Evolutionary conservation across 352 stramenopile species (phyloP).

Genomic region (Bremia lactucae): DNA sequence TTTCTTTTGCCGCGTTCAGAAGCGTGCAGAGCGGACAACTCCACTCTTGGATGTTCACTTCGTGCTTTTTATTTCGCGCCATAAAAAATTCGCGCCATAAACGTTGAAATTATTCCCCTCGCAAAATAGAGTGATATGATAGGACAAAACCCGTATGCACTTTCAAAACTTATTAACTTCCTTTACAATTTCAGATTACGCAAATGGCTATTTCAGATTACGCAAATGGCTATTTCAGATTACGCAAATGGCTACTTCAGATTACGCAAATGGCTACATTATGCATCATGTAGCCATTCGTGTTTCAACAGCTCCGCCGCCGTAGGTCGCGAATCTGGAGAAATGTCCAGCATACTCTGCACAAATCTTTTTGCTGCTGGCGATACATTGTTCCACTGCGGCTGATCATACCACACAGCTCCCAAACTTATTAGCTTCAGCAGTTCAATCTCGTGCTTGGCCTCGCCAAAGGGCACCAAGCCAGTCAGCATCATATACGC

Average conservation of each 20-base stretch:
- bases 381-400: slow-evolving; percentile 78
- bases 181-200: too few species aligned
- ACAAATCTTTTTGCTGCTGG: slow-evolving; percentile 81
- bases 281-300: slow-evolving; percentile 34
- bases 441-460: slow-evolving; percentile 36
- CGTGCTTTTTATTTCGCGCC: slow-evolving; percentile 15
- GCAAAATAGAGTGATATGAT: slow-evolving; percentile 5
- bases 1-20: slow-evolving; percentile 36
- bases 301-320: slow-evolving; percentile 44
- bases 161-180: too few species aligned
- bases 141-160: slow-evolving; percentile 1
- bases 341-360: slow-evolving; percentile 77
- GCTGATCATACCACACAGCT: slow-evolving; percentile 86
- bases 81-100: too few species aligned
- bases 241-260: slow-evolving; percentile 1
- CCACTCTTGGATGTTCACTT: slow-evolving; percentile 22
- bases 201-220: too few species aligned
- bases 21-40: slow-evolving; percentile 64
- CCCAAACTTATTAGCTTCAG: slow-evolving; percentile 84
- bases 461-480: slow-evolving; percentile 43
- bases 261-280: slow-evolving; percentile 13
- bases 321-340: slow-evolving; percentile 55
- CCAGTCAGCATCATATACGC: slow-evolving; percentile 86
- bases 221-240: too few species aligned
- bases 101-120: slow-evolving; percentile 13